Evolutionary conservation across 2,329 filamentous ascomycete genomes (phyloP).

Genomic region (Hypoxylon sp.): DNA sequence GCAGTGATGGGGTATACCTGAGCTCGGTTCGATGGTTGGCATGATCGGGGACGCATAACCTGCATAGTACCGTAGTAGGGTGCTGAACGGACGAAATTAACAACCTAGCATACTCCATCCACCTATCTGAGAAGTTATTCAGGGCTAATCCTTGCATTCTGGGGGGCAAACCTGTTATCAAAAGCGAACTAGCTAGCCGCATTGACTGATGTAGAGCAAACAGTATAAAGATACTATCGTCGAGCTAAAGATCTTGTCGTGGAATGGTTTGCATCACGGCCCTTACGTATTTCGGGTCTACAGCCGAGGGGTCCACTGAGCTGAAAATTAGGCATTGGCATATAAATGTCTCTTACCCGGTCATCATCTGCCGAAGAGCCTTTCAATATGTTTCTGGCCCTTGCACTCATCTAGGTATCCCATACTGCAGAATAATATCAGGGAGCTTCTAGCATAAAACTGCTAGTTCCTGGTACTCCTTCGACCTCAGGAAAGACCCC

Average conservation of each 20-base stretch:
- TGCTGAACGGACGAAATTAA: conserved; percentile 8
- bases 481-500: background rate
- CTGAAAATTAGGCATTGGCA: background rate
- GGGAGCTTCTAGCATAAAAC: background rate
- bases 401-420: background rate
- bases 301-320: conserved; percentile 21
- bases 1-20: conserved; percentile 8
- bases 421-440: background rate
- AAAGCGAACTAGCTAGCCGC: conserved; percentile 32
- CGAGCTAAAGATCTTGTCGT: conserved; percentile 7
- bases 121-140: conserved; percentile 16
- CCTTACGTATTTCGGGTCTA: conserved; percentile 10
- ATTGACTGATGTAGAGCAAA: conserved; percentile 27
- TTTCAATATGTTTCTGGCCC: conserved; percentile 5
- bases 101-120: background rate
- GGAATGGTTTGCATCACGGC: conserved; percentile 12
- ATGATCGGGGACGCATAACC: background rate
- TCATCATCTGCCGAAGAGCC: background rate
- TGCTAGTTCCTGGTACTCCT: background rate
- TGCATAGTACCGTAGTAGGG: conserved; percentile 4
- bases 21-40: conserved; percentile 8
- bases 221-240: background rate
- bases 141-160: conserved; percentile 34
- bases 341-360: conserved; percentile 17
- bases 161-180: conserved; percentile 37